Percentiles rank a stretch among this genome's conserved stretches.
Evolutionary conservation across 768 basidiomycete species (phyloP).

Genomic region (Boletus fagicola): DNA sequence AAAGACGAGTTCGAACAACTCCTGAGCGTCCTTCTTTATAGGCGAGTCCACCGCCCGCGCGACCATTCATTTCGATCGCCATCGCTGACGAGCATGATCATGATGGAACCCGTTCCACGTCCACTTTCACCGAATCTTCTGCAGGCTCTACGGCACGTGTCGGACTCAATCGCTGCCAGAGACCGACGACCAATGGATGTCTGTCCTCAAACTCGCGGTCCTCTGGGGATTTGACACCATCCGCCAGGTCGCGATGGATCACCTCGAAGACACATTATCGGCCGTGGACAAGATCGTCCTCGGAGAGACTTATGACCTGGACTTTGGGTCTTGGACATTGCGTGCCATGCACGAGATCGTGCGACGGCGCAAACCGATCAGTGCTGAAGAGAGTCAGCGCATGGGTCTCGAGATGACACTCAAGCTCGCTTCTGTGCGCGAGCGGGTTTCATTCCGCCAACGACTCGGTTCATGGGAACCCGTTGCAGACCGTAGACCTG

Average conservation of each 20-base stretch:
- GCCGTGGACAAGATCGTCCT: conserved; percentile 36
- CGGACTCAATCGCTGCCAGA: conserved; percentile 1
- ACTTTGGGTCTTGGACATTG: conserved; percentile 32
- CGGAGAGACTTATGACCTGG: conserved; percentile 29
- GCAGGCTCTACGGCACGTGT: background rate
- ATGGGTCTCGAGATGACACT: conserved; percentile 27
- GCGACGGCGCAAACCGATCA: conserved; percentile 5
- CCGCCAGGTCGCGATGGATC: conserved; percentile 29
- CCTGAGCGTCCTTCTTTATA: conserved; percentile 13
- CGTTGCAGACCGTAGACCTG: background rate
- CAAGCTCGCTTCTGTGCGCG: conserved; percentile 15
- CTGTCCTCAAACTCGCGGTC: conserved; percentile 37
- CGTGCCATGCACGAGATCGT: conserved; percentile 37
- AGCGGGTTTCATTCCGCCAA: background rate
- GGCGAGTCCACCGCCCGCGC: conserved; percentile 2
- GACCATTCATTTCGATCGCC: background rate
- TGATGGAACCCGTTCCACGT: background rate
- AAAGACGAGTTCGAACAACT: conserved; percentile 19
- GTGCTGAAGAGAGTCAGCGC: conserved; percentile 25
- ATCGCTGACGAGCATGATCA: background rate
- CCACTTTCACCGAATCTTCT: background rate
- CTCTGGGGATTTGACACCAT: conserved; percentile 37
- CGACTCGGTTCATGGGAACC: background rate
- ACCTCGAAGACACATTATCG: conserved; percentile 11
- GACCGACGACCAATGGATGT: conserved; percentile 32